Conservation (phyloP, 352 stramenopile genomes). For the Globisporangium yorkense region DNA sequence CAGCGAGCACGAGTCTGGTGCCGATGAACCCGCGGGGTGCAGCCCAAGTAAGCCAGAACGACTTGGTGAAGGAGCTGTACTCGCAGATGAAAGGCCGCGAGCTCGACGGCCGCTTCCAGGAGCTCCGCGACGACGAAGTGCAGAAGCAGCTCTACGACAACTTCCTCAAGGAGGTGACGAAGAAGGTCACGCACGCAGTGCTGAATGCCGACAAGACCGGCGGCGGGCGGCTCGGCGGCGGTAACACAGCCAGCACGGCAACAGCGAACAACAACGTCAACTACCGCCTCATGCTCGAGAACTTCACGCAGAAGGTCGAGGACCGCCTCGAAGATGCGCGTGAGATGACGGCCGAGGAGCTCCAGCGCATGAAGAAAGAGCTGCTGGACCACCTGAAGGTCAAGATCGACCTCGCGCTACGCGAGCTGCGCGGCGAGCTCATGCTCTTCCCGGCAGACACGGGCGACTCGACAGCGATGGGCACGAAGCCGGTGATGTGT, state of each 20-base stretch:
- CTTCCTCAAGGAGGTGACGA: slow-evolving; percentile 69
- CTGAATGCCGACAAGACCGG: slow-evolving; percentile 42
- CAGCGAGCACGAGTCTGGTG: slow-evolving; percentile 15
- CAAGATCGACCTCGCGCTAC: slow-evolving; percentile 46
- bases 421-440: slow-evolving; percentile 60
- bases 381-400: slow-evolving; percentile 57
- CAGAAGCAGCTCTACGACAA: slow-evolving; percentile 67
- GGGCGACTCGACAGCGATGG: slow-evolving; percentile 68
- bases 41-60: slow-evolving; percentile 21
- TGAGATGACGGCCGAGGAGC: slow-evolving; percentile 55
- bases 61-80: slow-evolving; percentile 49
- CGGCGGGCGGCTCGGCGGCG: slow-evolving; percentile 8
- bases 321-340: slow-evolving; percentile 56
- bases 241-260: slow-evolving; percentile 11
- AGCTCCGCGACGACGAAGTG: slow-evolving; percentile 28
- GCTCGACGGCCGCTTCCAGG: slow-evolving; percentile 36
- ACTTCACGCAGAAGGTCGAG: slow-evolving; percentile 70
- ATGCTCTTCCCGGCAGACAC: slow-evolving; percentile 40
- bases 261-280: slow-evolving; percentile 49
- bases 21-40: slow-evolving; percentile 6
- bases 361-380: slow-evolving; percentile 56
- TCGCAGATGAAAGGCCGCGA: slow-evolving; percentile 52
- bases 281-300: slow-evolving; percentile 62
- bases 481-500: slow-evolving; percentile 78
- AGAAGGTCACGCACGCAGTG: slow-evolving; percentile 62